phyloP scores from a whole-genome alignment of 768 basidiomycete genomes.

The Asterophora parasitica region DNA sequence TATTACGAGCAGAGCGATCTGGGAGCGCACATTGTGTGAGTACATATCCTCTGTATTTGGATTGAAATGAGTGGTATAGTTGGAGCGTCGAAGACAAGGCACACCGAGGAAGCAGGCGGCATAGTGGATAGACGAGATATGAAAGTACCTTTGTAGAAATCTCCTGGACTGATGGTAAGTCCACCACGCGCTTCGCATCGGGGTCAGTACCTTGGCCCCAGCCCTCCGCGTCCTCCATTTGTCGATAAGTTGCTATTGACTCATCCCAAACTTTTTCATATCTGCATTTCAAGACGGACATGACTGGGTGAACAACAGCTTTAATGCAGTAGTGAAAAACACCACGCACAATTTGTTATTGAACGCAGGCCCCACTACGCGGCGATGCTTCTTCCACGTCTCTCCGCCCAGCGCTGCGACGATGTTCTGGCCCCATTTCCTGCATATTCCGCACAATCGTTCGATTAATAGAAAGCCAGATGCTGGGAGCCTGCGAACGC shows the following conservation, averaged over 20 bases:
- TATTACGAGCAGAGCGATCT: conserved; percentile 41
- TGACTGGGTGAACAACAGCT: background rate
- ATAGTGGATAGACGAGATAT: too few relatives aligned
- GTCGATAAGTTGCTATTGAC: conserved; percentile 22
- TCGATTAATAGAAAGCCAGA: too few relatives aligned
- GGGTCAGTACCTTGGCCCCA: conserved; percentile 16
- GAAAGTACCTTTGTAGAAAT: conserved; percentile 1
- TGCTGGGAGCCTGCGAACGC: background rate
- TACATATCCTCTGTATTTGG: too few relatives aligned
- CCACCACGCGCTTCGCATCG: conserved; percentile 14
- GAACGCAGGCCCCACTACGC: conserved; percentile 40
- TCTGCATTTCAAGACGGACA: conserved; percentile 9
- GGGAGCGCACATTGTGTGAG: background rate
- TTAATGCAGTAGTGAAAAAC: too few relatives aligned
- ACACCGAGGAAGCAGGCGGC: too few relatives aligned
- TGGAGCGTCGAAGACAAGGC: too few relatives aligned
- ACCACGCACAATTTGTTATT: conserved; percentile 32
- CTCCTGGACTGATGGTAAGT: background rate
- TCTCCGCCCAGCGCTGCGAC: conserved; percentile 25
- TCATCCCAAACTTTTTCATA: conserved; percentile 30
- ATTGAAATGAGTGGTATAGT: too few relatives aligned
- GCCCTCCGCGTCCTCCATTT: conserved; percentile 25
- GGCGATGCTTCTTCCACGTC: conserved; percentile 40
- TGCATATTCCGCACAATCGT: background rate
- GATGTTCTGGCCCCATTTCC: conserved; percentile 8